phyloP scores from a whole-genome alignment of 1,139 yeast species.

The Pneumocystis sp. region DNA sequence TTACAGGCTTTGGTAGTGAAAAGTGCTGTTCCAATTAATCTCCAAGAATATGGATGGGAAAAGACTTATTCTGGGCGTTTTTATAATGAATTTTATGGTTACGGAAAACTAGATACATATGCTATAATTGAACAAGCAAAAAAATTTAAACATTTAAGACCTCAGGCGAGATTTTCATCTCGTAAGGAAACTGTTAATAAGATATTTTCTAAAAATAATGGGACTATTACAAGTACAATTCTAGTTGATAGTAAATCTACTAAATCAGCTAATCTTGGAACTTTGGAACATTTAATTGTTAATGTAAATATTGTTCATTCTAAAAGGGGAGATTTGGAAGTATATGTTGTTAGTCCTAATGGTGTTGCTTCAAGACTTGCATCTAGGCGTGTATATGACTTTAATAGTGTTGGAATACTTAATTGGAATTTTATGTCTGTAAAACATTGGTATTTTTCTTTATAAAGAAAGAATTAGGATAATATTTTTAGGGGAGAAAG shows the following conservation, averaged over 20 bases:
- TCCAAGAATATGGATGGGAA: constrained; percentile 59
- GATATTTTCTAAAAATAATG: constrained; percentile 19
- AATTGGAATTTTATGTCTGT: constrained; percentile 96
- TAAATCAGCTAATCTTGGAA: constrained; percentile 43
- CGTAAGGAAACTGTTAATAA: constrained; percentile 28
- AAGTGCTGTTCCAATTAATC: constrained; percentile 55
- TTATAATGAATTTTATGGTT: constrained; percentile 81
- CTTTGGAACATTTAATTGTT: constrained; percentile 75
- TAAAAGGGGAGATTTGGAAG: constrained; percentile 55
- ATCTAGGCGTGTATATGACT: constrained; percentile 49
- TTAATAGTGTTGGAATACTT: constrained; percentile 40
- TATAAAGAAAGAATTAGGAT: background rate
- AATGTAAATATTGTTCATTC: constrained; percentile 54
- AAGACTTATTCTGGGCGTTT: constrained; percentile 38
- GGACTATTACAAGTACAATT: constrained; percentile 31
- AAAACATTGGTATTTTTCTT: constrained; percentile 59
- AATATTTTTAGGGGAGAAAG: constrained; percentile 38
- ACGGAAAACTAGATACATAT: constrained; percentile 81
- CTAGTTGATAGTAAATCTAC: constrained; percentile 38
- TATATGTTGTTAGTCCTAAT: constrained; percentile 55
- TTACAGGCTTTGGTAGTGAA: constrained; percentile 69
- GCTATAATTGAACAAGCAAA: constrained; percentile 58
- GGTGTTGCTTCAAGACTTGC: constrained; percentile 68
- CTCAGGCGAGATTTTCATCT: constrained; percentile 70
- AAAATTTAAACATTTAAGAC: constrained; percentile 71